Base-by-base conservation (phyloP, 805 yeast genomes). In the Teunomyces tritomae region DNA sequence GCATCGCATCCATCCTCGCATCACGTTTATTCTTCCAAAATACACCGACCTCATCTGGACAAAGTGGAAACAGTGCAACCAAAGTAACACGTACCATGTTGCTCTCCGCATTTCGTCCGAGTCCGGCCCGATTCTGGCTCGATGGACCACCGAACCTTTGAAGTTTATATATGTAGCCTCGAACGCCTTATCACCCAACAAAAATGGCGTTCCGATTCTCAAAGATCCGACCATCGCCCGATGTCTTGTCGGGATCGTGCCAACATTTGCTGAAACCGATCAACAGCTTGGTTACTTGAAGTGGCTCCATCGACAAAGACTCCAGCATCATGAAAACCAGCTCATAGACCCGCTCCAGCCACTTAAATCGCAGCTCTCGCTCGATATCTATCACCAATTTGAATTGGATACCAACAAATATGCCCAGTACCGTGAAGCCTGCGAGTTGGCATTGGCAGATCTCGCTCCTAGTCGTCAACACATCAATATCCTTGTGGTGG, bases 381-480 rank as follows among this genome's bases (percentile, higher is more conserved):
- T 80, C 49, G 69, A 71, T 13, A 79, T 85, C 0, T 91, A 91
- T 59, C 74, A 76, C 17, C 74, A 77, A 3, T 90, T 91, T 62
- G 96, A 89, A 62, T 69, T 73, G 40, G 97, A 91, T 63, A 56
- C 59, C 0, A 70, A 72, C 42, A 91, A 91, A 64, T 91, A 91
- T 61, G 72, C 76, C 7, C 74, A 75, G 50, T 91, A 91, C 61
- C 83, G 77, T 49, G 56, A 67, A 26, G 96, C 96, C 1, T 79
- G 87, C 4, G 68, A 67, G 24, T 61, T 72, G 37, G 89, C 91
- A 0, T 49, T 86, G 2, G n/a, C 40, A 1, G 74, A 62, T 34
- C 44, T 53, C 28, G 14, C 11, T 4, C 24, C 13, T 6, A 20
- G 10, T 4, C 44, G 30, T 4, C 26, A 16, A 16, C 7, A 2